Evolutionary conservation across 2,329 filamentous ascomycete species (phyloP), one percentile per base, ranked within the genome.

Genomic region (Fusarium tanahbumbuense): DNA sequence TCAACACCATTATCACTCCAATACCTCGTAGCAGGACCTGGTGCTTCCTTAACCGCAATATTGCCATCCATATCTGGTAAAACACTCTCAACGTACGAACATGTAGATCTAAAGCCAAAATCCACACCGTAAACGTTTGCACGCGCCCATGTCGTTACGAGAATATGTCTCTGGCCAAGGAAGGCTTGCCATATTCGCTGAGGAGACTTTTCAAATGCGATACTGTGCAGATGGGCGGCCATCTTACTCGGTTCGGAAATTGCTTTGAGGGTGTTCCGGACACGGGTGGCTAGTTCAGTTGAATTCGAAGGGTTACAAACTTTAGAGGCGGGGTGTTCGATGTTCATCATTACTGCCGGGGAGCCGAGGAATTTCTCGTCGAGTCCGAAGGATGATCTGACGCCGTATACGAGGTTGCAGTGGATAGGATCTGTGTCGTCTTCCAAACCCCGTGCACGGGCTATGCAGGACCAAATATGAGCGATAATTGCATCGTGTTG

Each of bases 101-200:
- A 62, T 0, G 10, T 20, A 1, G 65, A 62, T 3, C 47, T 68
- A 6, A 75, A 32, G 1, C 75, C 75, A 44, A 76, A 76, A 20
- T 76, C 70, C 3, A 76, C 56, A 10, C 67, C 60, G n/a, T 76
- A 76, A 3, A 76, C 48, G 0, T 74, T 74, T 0, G 75, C 68
- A 2, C 74, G 63, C 3, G 68, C 73, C 75, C 75, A 76, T 0
- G 67, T 76, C 8, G 75, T 76, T 0, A 76, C 72, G 3, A 77
- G 37, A 4, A 76, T 70, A 28, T 76, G 73, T 0, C 69, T 66
- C 3, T 30, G 40, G 5, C 75, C 74, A 1, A 77, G 34, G 5
- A 77, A 77, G 1, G 73, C 73, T 49, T 76, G 75, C 75, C 75
- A 76, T 47, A 76, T 65, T 1, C 71, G 64, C 15, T 76, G 75